phyloP scores from a whole-genome alignment of 2,329 filamentous ascomycete species.

The Claviceps spartinae region DNA sequence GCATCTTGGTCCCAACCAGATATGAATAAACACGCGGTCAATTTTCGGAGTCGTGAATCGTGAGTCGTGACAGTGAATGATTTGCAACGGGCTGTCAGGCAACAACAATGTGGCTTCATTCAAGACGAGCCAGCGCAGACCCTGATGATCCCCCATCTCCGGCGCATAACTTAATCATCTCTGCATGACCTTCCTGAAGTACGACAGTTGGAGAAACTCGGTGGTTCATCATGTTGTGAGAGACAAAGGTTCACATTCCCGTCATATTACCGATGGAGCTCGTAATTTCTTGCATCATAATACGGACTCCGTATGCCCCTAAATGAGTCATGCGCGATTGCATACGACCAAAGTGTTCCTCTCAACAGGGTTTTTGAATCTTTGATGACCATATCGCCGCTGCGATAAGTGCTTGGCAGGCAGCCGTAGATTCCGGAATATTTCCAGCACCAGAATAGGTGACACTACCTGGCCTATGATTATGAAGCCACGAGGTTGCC shows the following conservation, averaged over 20 bases:
- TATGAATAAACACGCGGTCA: neutral
- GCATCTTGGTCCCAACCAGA: neutral
- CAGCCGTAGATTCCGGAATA: neutral
- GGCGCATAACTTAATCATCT: no score
- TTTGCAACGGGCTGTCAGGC: no score
- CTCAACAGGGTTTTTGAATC: neutral
- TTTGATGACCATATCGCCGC: neutral
- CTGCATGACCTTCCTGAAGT: no score
- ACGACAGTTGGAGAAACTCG: no score
- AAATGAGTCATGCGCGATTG: neutral
- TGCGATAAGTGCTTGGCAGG: neutral
- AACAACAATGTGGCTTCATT: no score
- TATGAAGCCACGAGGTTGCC: neutral
- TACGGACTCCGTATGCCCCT: neutral
- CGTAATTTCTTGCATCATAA: neutral
- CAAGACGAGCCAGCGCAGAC: no score
- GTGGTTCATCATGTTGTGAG: neutral
- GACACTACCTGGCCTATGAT: neutral
- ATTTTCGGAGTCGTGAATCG: neutral
- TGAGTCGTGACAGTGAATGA: no score
- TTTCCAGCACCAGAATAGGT: neutral
- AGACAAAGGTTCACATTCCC: neutral
- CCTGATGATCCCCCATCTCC: no score
- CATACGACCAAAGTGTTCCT: neutral
- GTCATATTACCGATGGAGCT: neutral